A percentile compares a stretch with the other conserved stretches of the same genome.
phyloP scores from a whole-genome alignment of 352 stramenopile genomes.

The Phytophthora vignae region DNA sequence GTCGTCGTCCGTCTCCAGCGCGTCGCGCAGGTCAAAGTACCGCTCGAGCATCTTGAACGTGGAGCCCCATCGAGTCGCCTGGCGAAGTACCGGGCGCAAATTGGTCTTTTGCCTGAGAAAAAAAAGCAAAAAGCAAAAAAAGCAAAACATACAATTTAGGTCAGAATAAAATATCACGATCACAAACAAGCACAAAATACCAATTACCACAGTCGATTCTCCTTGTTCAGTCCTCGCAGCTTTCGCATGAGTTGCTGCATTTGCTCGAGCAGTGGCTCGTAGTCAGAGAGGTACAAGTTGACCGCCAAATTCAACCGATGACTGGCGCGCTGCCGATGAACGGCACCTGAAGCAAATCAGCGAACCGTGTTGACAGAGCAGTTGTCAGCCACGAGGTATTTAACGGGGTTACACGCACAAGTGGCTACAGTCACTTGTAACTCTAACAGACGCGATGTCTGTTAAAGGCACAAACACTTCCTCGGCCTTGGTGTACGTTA shows the following conservation, averaged over 20 bases:
- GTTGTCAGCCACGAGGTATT: too few relatives aligned
- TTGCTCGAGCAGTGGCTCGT: conserved; percentile 9
- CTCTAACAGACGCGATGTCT: too few relatives aligned
- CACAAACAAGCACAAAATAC: conserved; percentile 3
- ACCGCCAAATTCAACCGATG: conserved; percentile 10
- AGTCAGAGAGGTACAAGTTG: background rate
- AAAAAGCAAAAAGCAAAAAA: background rate
- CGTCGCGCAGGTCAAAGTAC: background rate
- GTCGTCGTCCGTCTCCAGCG: background rate
- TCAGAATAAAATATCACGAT: too few relatives aligned
- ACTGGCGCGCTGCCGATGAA: background rate
- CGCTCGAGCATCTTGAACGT: conserved; percentile 11
- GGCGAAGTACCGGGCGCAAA: conserved; percentile 4
- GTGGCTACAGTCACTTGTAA: too few relatives aligned
- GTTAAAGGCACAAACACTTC: too few relatives aligned
- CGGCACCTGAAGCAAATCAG: background rate
- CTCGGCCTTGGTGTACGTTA: too few relatives aligned
- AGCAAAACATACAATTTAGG: too few relatives aligned
- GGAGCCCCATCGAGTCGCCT: background rate
- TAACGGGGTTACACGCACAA: too few relatives aligned
- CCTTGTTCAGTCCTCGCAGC: conserved; percentile 9
- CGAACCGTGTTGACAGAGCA: background rate
- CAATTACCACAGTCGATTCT: background rate
- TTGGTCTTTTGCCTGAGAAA: conserved; percentile 1
- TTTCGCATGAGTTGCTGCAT: conserved; percentile 11